Evolutionary conservation across 1,139 yeast genomes (phyloP).

Genomic region (Hemisphaericaspora subhashii): DNA sequence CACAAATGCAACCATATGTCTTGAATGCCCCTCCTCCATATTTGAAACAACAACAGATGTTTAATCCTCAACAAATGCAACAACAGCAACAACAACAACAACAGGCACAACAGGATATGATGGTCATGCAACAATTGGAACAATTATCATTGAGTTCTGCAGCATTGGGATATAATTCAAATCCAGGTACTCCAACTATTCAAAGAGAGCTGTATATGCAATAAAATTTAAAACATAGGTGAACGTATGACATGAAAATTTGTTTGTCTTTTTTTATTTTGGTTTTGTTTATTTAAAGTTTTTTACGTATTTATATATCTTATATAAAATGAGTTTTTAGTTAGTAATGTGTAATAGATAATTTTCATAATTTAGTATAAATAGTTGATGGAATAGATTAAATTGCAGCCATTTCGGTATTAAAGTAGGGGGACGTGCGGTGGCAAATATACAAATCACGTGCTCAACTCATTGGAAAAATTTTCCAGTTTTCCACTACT

Average conservation of each 20-base stretch:
- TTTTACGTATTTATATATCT: not conserved
- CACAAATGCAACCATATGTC: constrained; percentile 8
- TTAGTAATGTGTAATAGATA: constrained; percentile 7
- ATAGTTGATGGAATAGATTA: too few species aligned
- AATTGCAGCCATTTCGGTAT: too few species aligned
- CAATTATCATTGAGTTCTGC: constrained; percentile 50
- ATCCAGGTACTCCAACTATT: constrained; percentile 41
- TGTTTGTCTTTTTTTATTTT: not conserved
- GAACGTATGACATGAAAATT: not conserved
- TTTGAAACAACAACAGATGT: constrained; percentile 12
- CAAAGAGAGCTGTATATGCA: constrained; percentile 13
- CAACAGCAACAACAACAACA: constrained; percentile 16
- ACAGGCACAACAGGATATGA: constrained; percentile 29
- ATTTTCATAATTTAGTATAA: not conserved
- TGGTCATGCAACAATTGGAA: constrained; percentile 50
- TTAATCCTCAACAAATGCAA: constrained; percentile 11
- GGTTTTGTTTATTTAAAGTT: not conserved
- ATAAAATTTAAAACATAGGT: not conserved
- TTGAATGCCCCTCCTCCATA: constrained; percentile 14
- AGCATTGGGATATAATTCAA: constrained; percentile 49
- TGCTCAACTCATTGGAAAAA: constrained; percentile 2
- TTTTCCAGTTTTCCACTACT: not conserved
- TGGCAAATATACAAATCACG: not conserved
- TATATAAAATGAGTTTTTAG: constrained; percentile 1
- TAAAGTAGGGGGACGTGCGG: too few species aligned